Percentiles rank a stretch among this genome's conserved stretches.
Conservation (phyloP, 345 rosid genomes). For the Excoecaria cochinchinensis region DNA sequence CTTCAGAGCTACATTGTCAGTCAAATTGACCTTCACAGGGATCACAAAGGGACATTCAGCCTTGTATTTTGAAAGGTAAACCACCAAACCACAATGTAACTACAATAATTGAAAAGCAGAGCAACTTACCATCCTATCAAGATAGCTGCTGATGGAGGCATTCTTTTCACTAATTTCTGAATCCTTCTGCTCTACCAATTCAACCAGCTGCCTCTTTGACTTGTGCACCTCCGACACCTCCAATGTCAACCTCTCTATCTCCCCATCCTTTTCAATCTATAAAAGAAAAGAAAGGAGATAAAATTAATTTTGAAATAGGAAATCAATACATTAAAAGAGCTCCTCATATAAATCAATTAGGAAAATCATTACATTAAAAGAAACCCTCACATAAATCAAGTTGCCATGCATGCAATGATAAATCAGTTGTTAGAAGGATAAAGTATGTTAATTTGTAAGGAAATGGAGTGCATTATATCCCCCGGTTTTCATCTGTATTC, state of each 20-base stretch:
- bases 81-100: background rate
- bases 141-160: slow-evolving; percentile 59
- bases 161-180: slow-evolving; percentile 76
- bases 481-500: background rate
- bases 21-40: slow-evolving; percentile 61
- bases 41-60: slow-evolving; percentile 6
- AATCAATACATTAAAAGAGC: background rate
- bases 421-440: background rate
- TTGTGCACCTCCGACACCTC: slow-evolving; percentile 75
- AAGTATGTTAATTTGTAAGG: background rate
- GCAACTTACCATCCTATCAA: slow-evolving; percentile 73
- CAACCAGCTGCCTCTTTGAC: slow-evolving; percentile 84
- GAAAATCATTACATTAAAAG: background rate
- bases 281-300: background rate
- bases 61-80: background rate
- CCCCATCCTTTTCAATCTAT: slow-evolving; percentile 86
- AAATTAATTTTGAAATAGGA: background rate
- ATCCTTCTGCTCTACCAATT: slow-evolving; percentile 80
- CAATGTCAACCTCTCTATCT: slow-evolving; percentile 61
- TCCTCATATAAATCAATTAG: background rate
- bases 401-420: background rate
- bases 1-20: slow-evolving; percentile 57
- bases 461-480: background rate
- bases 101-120: background rate
- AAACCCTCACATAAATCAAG: background rate